Evolutionary conservation across 805 yeast genomes (phyloP).

Genomic region (Lachancea sp.): DNA sequence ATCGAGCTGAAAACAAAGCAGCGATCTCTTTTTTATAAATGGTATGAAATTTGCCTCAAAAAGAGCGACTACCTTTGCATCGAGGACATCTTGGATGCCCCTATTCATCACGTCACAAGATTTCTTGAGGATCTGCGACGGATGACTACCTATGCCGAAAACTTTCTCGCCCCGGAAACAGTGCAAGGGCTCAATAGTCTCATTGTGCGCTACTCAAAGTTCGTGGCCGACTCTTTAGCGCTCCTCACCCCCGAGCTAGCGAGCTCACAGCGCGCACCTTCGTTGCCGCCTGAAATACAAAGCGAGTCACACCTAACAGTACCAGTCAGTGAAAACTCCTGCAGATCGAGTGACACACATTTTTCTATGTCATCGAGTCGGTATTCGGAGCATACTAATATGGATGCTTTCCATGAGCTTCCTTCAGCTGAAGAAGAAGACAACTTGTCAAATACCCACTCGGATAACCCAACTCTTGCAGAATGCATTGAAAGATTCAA

Average conservation of each 20-base stretch:
- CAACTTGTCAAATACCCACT: background rate
- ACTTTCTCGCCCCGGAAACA: background rate
- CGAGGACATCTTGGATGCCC: conserved; percentile 30
- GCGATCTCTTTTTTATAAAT: conserved; percentile 19
- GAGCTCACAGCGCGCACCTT: background rate
- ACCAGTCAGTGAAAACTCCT: background rate
- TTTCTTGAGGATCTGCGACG: conserved; percentile 12
- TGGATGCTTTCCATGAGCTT: background rate
- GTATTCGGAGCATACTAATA: conserved; percentile 14
- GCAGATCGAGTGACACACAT: conserved; percentile 5
- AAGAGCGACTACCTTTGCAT: conserved; percentile 24
- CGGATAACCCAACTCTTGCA: conserved; percentile 10
- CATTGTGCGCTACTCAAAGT: background rate
- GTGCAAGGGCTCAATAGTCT: background rate
- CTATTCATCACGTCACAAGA: conserved; percentile 29
- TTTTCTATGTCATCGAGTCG: conserved; percentile 14
- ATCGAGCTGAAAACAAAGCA: conserved; percentile 15
- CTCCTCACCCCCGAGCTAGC: background rate
- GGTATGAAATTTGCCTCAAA: conserved; percentile 33
- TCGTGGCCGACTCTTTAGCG: background rate
- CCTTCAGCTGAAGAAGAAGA: background rate
- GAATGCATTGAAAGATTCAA: conserved; percentile 23
- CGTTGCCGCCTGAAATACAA: background rate
- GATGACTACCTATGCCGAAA: background rate
- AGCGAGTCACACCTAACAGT: background rate